A percentile compares a stretch with the other conserved stretches of the same genome.
Conservation (phyloP, 352 stramenopile genomes). For the Globisporangium perplexum region DNA sequence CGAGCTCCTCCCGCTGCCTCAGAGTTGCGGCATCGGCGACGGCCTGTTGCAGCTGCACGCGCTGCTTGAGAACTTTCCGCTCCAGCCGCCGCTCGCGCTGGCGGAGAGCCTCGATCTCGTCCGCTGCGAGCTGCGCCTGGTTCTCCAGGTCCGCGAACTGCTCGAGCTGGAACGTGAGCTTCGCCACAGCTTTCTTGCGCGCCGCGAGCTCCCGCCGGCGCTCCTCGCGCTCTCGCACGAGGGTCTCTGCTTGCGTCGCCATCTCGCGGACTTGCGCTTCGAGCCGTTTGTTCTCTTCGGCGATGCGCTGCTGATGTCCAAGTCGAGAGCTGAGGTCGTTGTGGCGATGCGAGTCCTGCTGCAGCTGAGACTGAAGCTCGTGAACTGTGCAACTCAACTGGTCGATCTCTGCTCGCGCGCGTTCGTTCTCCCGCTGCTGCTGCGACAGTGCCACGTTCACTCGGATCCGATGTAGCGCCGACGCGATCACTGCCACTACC, state of each 20-base stretch:
- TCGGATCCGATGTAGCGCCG: conserved; percentile 4
- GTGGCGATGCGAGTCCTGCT: conserved; percentile 3
- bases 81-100: conserved; percentile 14
- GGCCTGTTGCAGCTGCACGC: conserved; percentile 21
- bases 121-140: conserved; percentile 14
- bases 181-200: conserved; percentile 5
- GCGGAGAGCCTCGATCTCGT: conserved; percentile 11
- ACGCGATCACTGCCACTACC: conserved; percentile 2
- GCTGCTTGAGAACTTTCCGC: conserved; percentile 29
- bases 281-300: conserved; percentile 4
- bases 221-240: conserved; percentile 1
- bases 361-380: conserved; percentile 1
- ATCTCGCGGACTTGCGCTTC: conserved; percentile 1
- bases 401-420: conserved; percentile 1
- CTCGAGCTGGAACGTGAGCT: conserved; percentile 15
- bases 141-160: conserved; percentile 14
- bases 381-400: conserved; percentile 1
- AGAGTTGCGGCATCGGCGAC: conserved; percentile 8
- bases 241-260: neutral
- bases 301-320: neutral
- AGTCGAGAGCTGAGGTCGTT: conserved; percentile 3
- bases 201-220: conserved; percentile 1
- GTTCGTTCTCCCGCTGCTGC: neutral
- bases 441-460: neutral
- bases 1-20: conserved; percentile 17